Conservation (phyloP, 768 basidiomycete species). For the Serendipita sp. region DNA sequence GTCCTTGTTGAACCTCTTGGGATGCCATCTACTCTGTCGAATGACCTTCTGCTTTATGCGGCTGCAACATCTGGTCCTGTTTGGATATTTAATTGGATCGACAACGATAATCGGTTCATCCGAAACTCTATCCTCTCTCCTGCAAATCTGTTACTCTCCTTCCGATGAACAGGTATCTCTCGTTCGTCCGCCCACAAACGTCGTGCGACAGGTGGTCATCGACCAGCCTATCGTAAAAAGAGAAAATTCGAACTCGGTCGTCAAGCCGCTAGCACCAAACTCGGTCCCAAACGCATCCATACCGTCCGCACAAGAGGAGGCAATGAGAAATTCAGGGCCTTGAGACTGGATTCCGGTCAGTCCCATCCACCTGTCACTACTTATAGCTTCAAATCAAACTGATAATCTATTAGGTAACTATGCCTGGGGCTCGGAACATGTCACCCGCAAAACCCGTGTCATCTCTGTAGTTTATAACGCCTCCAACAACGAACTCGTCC, state of each 20-base stretch:
- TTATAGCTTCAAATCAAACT: too few relatives aligned
- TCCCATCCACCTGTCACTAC: neutral
- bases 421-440: slow-evolving; percentile 93
- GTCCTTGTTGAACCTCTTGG: neutral
- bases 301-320: slow-evolving; percentile 90
- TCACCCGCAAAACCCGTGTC: slow-evolving; percentile 89
- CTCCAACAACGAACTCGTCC: slow-evolving; percentile 98
- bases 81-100: neutral
- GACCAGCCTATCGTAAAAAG: slow-evolving; percentile 98
- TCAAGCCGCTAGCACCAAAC: slow-evolving; percentile 93
- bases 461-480: slow-evolving; percentile 97
- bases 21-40: neutral
- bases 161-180: slow-evolving; percentile 61
- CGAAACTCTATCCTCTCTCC: neutral
- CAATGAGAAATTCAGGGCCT: slow-evolving; percentile 86
- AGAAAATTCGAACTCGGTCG: slow-evolving; percentile 99
- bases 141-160: neutral
- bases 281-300: slow-evolving; percentile 90
- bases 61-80: neutral
- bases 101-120: neutral
- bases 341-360: slow-evolving; percentile 69
- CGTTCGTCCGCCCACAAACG: slow-evolving; percentile 96
- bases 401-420: slow-evolving; percentile 51
- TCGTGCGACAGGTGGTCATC: slow-evolving; percentile 80
- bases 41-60: neutral